Evolutionary conservation across 176 grass and related monocot species (phyloP).

Genomic region (Guadua angustifolia): DNA sequence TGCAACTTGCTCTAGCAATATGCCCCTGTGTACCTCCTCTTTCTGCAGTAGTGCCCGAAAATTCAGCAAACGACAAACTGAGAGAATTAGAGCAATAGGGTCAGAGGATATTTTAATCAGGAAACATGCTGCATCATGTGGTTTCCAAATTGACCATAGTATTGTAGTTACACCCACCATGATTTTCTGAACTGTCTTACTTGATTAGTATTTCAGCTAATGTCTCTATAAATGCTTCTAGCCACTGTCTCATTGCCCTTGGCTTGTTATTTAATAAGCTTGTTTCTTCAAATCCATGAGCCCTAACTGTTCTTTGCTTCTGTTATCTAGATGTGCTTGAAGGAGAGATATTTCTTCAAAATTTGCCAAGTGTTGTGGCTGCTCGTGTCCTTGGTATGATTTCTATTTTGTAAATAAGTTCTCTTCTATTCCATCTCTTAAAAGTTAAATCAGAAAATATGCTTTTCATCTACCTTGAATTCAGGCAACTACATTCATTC

Average conservation of each 20-base stretch:
- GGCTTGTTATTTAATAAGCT: not conserved
- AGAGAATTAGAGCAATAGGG: not conserved
- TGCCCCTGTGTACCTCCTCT: too few relatives aligned
- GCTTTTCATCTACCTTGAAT: not conserved
- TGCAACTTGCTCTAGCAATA: too few relatives aligned
- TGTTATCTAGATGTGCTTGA: constrained; percentile 80
- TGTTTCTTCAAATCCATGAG: constrained; percentile 15
- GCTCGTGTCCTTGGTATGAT: constrained; percentile 83
- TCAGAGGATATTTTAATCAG: not conserved
- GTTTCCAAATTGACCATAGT: not conserved
- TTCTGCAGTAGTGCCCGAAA: not conserved
- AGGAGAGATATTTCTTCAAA: constrained; percentile 99
- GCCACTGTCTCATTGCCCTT: not conserved
- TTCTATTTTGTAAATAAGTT: constrained; percentile 1
- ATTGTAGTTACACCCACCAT: too few relatives aligned
- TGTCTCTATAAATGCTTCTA: not conserved
- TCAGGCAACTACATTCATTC: not conserved
- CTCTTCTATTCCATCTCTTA: constrained; percentile 6
- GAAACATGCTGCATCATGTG: not conserved
- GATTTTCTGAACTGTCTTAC: not conserved
- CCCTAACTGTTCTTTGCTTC: constrained; percentile 40
- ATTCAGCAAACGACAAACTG: not conserved
- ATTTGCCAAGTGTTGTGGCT: constrained; percentile 88
- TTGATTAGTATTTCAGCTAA: not conserved
- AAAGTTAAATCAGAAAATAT: not conserved